Evolutionary conservation across 495 filamentous ascomycete species (phyloP).

Genomic region (Haplographium delicatum): DNA sequence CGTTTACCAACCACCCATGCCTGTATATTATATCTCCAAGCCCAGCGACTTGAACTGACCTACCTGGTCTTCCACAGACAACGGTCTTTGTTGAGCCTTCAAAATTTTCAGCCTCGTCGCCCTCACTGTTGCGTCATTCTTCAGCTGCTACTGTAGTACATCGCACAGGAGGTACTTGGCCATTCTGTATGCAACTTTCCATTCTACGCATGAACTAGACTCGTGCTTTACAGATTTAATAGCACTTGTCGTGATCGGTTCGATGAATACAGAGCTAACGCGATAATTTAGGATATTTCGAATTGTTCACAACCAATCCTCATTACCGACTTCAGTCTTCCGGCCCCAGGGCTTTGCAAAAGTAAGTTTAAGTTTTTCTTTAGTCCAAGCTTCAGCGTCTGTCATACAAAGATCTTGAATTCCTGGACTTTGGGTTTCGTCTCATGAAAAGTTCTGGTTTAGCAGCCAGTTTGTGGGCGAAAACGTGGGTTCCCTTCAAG

Average conservation of each 20-base stretch:
- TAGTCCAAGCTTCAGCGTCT: background rate
- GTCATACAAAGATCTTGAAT: background rate
- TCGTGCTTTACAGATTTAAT: background rate
- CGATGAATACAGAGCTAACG: background rate
- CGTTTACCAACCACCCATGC: conserved; percentile 26
- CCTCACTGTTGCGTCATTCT: conserved; percentile 14
- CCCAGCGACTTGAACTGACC: conserved; percentile 16
- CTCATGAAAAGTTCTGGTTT: background rate
- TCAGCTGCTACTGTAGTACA: conserved; percentile 10
- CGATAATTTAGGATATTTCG: too few species aligned
- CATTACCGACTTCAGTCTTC: too few species aligned
- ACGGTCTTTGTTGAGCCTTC: conserved; percentile 13
- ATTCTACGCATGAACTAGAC: conserved; percentile 9
- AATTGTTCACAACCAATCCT: too few species aligned
- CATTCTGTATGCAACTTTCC: conserved; percentile 21
- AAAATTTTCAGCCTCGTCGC: conserved; percentile 21
- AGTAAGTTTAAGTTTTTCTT: conserved; percentile 11
- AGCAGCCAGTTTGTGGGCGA: conserved; percentile 9
- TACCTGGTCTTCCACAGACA: conserved; percentile 25
- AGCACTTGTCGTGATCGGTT: background rate
- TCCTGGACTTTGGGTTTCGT: background rate
- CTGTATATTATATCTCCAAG: conserved; percentile 24
- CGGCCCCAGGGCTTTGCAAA: too few species aligned
- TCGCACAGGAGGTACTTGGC: conserved; percentile 4
- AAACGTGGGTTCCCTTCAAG: conserved; percentile 18